Base-by-base conservation (phyloP, 371 early-diverging fungal species). In the Mortierella polycephala region DNA sequence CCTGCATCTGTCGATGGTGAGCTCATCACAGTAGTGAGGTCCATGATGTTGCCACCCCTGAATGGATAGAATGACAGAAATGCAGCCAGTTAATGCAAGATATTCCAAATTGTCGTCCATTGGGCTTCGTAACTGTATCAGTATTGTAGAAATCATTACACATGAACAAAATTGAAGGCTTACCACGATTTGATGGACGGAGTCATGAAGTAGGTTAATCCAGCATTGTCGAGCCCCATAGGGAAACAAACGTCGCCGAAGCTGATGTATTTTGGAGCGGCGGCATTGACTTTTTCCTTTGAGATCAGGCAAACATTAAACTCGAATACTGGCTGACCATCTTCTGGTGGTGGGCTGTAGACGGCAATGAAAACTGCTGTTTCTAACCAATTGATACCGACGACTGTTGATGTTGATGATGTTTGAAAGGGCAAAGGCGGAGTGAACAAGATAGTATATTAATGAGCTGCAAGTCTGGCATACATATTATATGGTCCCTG, bases 261-360 rank as follows among this genome's bases (percentile, higher is more conserved):
- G 20, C 41, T 69, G 23, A 51, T 46, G 20, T 67, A 69, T 50
- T 65, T 69, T 20, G 72, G 56, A 30, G 41, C 42, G 2, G 74
- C 42, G 23, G 62, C 58, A n/a, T 62, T 46, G 39, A 57, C 58
- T 14, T 62, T 46, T 45, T 73, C 80, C 37, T 69, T 73, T 42
- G 80, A 69, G 42, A 79, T 69, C 4, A 73, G 21, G 40, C 80
- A 69, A 9, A 79, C 67, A 20, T 73, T 62, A 51, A 57, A 69
- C 12, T 62, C 53, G 21, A 20, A 44, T 1, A 42, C 13, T 6
- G 37, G 51, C 13, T 63, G 49, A n/a, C 60, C 72, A 23, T 64
- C 51, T 18, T 61, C 66, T 11, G 73, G 63, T 10, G 63, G 67
- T 12, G 59, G 37, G 60, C 60, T 62, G 53, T 79, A 79, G 11